phyloP scores from a whole-genome alignment of 441 rosid genomes.

The Adansonia grandidieri region DNA sequence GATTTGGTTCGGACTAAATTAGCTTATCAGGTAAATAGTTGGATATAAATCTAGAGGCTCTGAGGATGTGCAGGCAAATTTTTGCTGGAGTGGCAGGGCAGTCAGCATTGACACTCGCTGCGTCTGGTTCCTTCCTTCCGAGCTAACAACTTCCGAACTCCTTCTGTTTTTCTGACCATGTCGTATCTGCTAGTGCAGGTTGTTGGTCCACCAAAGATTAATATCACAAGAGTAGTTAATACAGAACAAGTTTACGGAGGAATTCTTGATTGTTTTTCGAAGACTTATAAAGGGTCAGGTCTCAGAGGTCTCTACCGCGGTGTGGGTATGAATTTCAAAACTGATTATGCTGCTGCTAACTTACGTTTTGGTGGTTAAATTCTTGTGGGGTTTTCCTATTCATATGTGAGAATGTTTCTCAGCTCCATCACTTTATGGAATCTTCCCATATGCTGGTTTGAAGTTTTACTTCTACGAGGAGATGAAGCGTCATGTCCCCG shows the following conservation, averaged over 20 bases:
- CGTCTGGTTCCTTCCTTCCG: background rate
- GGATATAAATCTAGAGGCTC: background rate
- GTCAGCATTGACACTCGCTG: background rate
- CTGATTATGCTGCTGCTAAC: constrained; percentile 22
- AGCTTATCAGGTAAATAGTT: constrained; percentile 78
- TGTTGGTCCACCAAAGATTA: constrained; percentile 55
- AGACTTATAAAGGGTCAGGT: constrained; percentile 73
- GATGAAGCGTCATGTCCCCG: constrained; percentile 87
- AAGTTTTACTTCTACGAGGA: constrained; percentile 95
- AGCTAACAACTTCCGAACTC: background rate
- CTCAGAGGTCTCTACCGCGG: constrained; percentile 85
- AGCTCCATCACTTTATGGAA: constrained; percentile 95
- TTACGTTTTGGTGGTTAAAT: constrained; percentile 20
- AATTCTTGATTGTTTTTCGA: constrained; percentile 75
- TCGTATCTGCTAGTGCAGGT: constrained; percentile 52
- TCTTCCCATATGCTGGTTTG: constrained; percentile 94
- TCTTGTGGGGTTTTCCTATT: constrained; percentile 25
- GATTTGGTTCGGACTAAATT: constrained; percentile 84
- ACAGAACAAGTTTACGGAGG: constrained; percentile 61
- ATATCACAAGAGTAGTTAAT: constrained; percentile 38
- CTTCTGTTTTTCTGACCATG: constrained; percentile 13
- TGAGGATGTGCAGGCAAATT: background rate
- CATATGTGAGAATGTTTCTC: constrained; percentile 21
- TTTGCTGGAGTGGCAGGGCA: background rate
- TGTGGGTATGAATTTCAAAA: constrained; percentile 57